phyloP scores from a whole-genome alignment of 495 filamentous ascomycete genomes.

The Talaromyces stipitatus region DNA sequence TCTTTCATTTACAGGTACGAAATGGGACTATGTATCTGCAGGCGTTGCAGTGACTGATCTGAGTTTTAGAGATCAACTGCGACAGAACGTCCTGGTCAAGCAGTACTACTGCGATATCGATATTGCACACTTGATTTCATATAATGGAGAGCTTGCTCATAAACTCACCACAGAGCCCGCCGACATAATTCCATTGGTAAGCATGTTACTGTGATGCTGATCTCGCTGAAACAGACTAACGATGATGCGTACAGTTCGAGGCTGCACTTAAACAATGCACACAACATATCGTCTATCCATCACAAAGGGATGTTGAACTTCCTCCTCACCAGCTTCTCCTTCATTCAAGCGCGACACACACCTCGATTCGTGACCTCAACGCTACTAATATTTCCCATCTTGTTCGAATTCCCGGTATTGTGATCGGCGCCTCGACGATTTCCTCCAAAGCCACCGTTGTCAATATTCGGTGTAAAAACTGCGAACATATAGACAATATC shows the following conservation, averaged over 20 bases:
- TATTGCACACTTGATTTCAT: conserved; percentile 91
- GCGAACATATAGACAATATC: conserved; percentile 64
- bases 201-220: conserved; percentile 9
- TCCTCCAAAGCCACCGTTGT: conserved; percentile 90
- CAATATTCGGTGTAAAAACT: conserved; percentile 83
- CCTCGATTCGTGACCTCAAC: conserved; percentile 89
- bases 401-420: conserved; percentile 92
- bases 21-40: conserved; percentile 7
- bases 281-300: conserved; percentile 78
- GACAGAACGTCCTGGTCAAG: conserved; percentile 91
- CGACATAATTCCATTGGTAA: conserved; percentile 86
- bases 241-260: conserved; percentile 67
- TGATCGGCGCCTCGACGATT: conserved; percentile 94
- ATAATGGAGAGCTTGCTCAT: conserved; percentile 93
- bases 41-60: conserved; percentile 7
- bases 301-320: conserved; percentile 55
- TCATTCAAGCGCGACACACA: conserved; percentile 82
- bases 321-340: conserved; percentile 94
- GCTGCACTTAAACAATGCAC: conserved; percentile 83
- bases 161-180: conserved; percentile 83
- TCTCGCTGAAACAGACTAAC: neutral
- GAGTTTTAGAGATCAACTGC: conserved; percentile 76
- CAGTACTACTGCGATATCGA: conserved; percentile 97
- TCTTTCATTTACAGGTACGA: conserved; percentile 96
- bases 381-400: conserved; percentile 90